Base-by-base conservation (phyloP, 306 rosid species). In the Senna siamea region DNA sequence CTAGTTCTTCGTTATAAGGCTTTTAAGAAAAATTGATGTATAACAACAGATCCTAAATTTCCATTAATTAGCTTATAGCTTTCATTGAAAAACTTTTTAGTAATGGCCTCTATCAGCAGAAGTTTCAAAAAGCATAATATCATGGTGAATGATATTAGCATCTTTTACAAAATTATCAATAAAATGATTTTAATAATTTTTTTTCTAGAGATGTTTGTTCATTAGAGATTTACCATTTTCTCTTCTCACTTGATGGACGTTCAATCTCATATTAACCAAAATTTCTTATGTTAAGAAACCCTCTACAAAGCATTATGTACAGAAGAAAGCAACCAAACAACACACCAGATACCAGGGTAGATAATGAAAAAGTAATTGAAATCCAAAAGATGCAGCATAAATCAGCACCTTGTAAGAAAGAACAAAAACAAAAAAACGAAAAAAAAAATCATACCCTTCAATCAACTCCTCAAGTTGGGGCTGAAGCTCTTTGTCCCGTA, bases 381-480 rank as follows among this genome's bases (percentile, higher is more conserved):
- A 62, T 55, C 35, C 11, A 11, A 11, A 35, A 34, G 18, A 23
- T 15, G 38, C 32, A 19, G 58, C 63, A 68, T 41, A 8, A 18
- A 77, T 68, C 50, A 73, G 53, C 10, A 17, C 18, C 65, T 22
- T 22, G 32, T 12, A 52, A 40, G 47, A 15, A 57, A 53, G 70
- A 43, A 79, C 57, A n/a, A n/a, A n/a, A n/a, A n/a, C n/a, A n/a
- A n/a, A n/a, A n/a, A n/a, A n/a, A n/a, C 57, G 63, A 71, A 32
- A 79, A 48, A 60, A 28, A 81, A 48, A 60, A 35, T 69, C 88
- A 38, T 87, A 94, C 99, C 92, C 97, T 56, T 83, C 87, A 77
- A 94, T 89, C 83, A 94, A 83, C 87, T 94, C 99, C 75, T 89
- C 96, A 10, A 94, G 96, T 78, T 94, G 99, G 41, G 99, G 99